Conservation (phyloP, 164 flowering plant species). For the Vitis rotundifolia region DNA sequence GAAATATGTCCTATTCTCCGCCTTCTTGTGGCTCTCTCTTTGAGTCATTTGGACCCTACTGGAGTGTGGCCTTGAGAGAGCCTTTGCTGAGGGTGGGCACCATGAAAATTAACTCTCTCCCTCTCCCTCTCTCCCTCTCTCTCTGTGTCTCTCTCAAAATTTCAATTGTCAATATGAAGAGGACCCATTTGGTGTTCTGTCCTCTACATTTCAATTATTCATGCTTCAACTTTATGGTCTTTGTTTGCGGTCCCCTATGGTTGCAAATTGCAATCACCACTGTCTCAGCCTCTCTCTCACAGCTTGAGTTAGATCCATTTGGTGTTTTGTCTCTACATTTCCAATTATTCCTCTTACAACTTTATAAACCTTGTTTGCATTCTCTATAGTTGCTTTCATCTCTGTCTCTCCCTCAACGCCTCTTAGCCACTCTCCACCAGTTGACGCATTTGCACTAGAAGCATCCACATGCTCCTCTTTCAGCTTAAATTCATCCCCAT, state of each 20-base stretch:
- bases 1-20: conserved; percentile 25
- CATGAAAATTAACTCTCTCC: not conserved
- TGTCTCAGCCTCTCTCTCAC: conserved; percentile 1
- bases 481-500: too few species aligned
- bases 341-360: conserved; percentile 15
- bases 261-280: conserved; percentile 1
- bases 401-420: not conserved
- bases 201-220: conserved; percentile 14
- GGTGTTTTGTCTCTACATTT: conserved; percentile 12
- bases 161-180: not conserved
- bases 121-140: not conserved
- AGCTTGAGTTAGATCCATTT: not conserved
- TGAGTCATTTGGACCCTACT: conserved; percentile 15
- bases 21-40: conserved; percentile 25
- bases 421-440: too few species aligned
- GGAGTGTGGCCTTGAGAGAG: too few species aligned
- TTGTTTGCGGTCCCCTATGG: conserved; percentile 11
- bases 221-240: conserved; percentile 2
- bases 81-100: not conserved
- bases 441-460: too few species aligned
- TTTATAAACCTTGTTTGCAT: conserved; percentile 5
- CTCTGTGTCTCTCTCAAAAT: not conserved
- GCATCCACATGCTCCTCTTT: too few species aligned
- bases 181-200: conserved; percentile 8
- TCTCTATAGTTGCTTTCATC: conserved; percentile 11